Evolutionary conservation across 768 basidiomycete species (phyloP), one percentile per base, ranked within the genome.

Genomic region (Psilocybe tampanensis): DNA sequence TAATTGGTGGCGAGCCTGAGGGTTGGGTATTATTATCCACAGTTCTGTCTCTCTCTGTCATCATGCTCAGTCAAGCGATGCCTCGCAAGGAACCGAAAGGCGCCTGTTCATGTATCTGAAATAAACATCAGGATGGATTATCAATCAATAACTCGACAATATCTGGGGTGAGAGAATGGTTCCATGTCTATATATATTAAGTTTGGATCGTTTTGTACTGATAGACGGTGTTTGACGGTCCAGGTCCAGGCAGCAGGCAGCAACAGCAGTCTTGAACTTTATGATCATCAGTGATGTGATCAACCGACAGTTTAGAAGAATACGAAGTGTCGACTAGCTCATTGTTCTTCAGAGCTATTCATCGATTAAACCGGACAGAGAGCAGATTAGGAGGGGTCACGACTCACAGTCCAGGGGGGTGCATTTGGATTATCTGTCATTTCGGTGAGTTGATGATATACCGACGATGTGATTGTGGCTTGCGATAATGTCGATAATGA

Each of bases 361-460:
- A 33, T 29, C 29, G 43, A 44, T 36, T 33, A 22, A 52, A 41
- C n/a, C 32, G 29, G 41, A 17, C 26, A 17, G 33, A 42, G 8
- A 23, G 23, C 33, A 44, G 24, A 56, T 50, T 34, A 54, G 47
- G 34, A 36, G 50, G 52, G 39, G 32, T 13, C 33, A 44, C 42
- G 49, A 42, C n/a, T n/a, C n/a, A n/a, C n/a, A n/a, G n/a, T n/a
- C n/a, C n/a, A n/a, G n/a, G n/a, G n/a, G n/a, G n/a, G n/a, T n/a
- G n/a, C n/a, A n/a, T n/a, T n/a, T n/a, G n/a, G 29, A 29, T 44
- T 49, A 36, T 24, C 17, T 32, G 21, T 55, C 55, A 59, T 22
- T 24, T 64, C 63, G 58, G 63, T 49, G 48, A 64, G 52, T 58
- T 51, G 23, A 59, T 61, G 52, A 57, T 59, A 59, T 18, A 52